Conservation (phyloP, 768 basidiomycete species). For the Tubosaeta brunneosetosa region DNA sequence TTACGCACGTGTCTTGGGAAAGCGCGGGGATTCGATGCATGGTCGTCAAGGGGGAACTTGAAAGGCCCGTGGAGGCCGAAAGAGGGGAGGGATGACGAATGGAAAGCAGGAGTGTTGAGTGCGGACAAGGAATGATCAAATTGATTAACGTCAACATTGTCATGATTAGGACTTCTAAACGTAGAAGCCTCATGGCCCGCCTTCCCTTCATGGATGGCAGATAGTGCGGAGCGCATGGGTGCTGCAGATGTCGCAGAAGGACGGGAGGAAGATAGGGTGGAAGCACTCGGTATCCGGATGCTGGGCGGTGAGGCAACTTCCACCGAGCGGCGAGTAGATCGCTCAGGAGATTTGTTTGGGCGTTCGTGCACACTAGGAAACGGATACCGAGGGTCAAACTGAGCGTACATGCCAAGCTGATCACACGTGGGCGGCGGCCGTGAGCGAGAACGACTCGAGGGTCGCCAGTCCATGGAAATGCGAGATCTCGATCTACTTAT, state of each 20-base stretch:
- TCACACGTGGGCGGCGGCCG: slow-evolving; percentile 64
- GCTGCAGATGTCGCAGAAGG: slow-evolving; percentile 43
- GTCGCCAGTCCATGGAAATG: slow-evolving; percentile 89
- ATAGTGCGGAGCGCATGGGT: slow-evolving; percentile 40
- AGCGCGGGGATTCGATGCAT: slow-evolving; percentile 40
- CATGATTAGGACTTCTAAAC: slow-evolving; percentile 35
- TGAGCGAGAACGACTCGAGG: slow-evolving; percentile 71
- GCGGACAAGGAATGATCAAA: slow-evolving; percentile 38
- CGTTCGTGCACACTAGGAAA: slow-evolving; percentile 36
- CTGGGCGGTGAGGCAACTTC: slow-evolving; percentile 24
- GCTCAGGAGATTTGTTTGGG: slow-evolving; percentile 26
- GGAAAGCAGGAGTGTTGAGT: slow-evolving; percentile 46
- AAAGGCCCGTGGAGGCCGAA: slow-evolving; percentile 60
- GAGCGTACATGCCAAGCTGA: slow-evolving; percentile 32
- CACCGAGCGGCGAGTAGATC: slow-evolving; percentile 17
- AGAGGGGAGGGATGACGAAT: slow-evolving; percentile 72
- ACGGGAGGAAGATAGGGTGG: slow-evolving; percentile 42
- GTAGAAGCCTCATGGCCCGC: slow-evolving; percentile 32
- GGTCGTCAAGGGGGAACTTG: slow-evolving; percentile 29
- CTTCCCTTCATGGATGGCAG: slow-evolving; percentile 45
- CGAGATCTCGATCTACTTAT: slow-evolving; percentile 89
- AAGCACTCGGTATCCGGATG: slow-evolving; percentile 39
- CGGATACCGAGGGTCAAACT: slow-evolving; percentile 42
- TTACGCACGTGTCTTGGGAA: slow-evolving; percentile 88
- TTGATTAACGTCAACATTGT: slow-evolving; percentile 28